These are phyloP conservation scores for Cordyceps cicadae DNA, from an alignment of 2,329 filamentous ascomycete species.

Conservation along the genomic window DNA sequence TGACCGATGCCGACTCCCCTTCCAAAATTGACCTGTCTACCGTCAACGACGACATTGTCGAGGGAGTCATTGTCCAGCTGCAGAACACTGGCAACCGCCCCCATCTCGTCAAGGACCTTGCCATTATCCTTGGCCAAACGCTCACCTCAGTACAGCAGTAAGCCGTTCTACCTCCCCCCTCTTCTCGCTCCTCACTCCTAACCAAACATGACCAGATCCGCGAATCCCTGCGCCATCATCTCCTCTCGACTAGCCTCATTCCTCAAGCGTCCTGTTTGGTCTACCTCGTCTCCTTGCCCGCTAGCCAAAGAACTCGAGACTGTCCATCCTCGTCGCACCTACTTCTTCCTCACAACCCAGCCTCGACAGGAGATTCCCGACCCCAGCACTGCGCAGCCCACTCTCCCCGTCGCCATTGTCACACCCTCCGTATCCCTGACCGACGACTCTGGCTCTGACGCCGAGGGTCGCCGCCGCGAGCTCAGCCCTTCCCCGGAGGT, in stretches of 20 bases:
- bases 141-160: slow-evolving; percentile 88
- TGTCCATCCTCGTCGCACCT: slow-evolving; percentile 87
- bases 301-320: slow-evolving; percentile 88
- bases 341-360: slow-evolving; percentile 90
- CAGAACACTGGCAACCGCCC: slow-evolving; percentile 86
- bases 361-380: slow-evolving; percentile 71
- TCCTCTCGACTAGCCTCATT: slow-evolving; percentile 86
- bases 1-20: slow-evolving; percentile 17
- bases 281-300: slow-evolving; percentile 69
- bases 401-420: slow-evolving; percentile 45
- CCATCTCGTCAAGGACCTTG: slow-evolving; percentile 90
- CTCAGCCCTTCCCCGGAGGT: slow-evolving; percentile 89
- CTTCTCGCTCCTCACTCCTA: slow-evolving; percentile 14
- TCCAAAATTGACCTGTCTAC: slow-evolving; percentile 56
- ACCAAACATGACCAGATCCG: slow-evolving; percentile 56
- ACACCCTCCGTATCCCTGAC: slow-evolving; percentile 70
- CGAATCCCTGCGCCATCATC: slow-evolving; percentile 90
- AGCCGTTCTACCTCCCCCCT: slow-evolving; percentile 30
- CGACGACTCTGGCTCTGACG: slow-evolving; percentile 50
- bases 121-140: slow-evolving; percentile 64
- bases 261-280: slow-evolving; percentile 79
- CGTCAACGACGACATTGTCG: slow-evolving; percentile 92
- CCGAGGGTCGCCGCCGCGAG: slow-evolving; percentile 59
- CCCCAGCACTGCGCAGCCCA: slow-evolving; percentile 23
- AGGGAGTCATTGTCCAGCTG: slow-evolving; percentile 79